These are phyloP conservation scores for Carpinus viminea DNA, from an alignment of 306 rosid species.

Conservation along the genomic window DNA sequence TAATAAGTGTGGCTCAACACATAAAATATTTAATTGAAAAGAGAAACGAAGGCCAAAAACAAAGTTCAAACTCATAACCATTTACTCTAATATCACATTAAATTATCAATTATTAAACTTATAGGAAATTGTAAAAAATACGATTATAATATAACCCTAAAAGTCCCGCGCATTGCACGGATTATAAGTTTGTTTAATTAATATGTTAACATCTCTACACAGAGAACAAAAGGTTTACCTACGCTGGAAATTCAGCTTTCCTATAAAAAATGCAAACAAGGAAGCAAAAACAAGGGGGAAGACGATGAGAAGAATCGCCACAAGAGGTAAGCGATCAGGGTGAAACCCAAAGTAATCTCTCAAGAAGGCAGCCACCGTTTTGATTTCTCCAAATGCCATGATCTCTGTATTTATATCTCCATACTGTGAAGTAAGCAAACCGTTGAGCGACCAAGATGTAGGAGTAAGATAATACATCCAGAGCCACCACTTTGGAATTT, in stretches of 20 bases:
- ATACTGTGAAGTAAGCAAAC: conserved; percentile 16
- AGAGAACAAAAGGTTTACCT: background rate
- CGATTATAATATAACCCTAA: no score
- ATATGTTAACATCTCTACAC: background rate
- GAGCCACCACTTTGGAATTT: conserved; percentile 59
- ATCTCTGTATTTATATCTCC: background rate
- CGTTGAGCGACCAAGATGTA: conserved; percentile 49
- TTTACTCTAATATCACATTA: no score
- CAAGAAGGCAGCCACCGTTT: background rate
- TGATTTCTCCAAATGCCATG: background rate
- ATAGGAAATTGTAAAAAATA: no score
- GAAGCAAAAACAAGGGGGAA: background rate
- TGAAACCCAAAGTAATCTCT: conserved; percentile 1
- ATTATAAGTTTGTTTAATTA: no score
- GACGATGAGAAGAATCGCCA: background rate
- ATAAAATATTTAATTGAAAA: no score
- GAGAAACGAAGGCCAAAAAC: no score
- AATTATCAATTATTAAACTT: no score
- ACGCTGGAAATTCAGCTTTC: background rate
- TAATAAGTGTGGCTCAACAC: no score
- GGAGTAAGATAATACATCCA: conserved; percentile 44
- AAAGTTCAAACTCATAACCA: no score
- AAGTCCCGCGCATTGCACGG: no score
- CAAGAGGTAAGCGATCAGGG: background rate
- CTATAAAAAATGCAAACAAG: background rate